Evolutionary conservation across 176 grass and related monocot genomes (phyloP), one percentile per base, ranked within the genome.

Genomic region (Oryza meridionalis): DNA sequence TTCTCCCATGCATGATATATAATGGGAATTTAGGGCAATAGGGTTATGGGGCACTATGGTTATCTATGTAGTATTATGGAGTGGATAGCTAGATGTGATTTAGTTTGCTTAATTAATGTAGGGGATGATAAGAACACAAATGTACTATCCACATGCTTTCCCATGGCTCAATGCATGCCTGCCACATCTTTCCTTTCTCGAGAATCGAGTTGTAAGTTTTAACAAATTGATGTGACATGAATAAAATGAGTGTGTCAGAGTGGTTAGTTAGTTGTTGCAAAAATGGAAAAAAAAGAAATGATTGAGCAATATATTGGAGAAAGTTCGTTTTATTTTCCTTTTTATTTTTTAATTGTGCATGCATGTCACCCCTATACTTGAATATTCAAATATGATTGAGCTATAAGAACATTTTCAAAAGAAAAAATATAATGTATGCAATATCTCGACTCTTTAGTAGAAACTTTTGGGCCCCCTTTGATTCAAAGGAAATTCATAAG

Each of bases 191-290:
- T 45, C 17, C 59, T 64, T 73, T 38, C 0, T 38, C 19, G 9
- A 51, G 11, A 22, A 62, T 62, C 58, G 58, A 62, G 58, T 61
- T n/a, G 55, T 62, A 62, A 62, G 76, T 65, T 73, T 51, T 72
- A 65, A 26, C 13, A 76, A 53, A 26, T 27, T 68, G n/a, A 22
- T 62, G 19, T 35, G 45, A 37, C 19, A 76, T 58, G 11, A 37
- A 76, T 76, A 21, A 17, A 35, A 35, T 76, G 38, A 1, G 17
- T 32, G 6, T 25, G 65, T 47, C 58, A 47, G 5, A 42, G 14
- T 79, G 42, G 25, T 79, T 67, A 67, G 24, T 46, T 21, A 67
- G 64, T 68, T 15, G 63, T 22, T 9, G 26, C 25, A 31, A 65
- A 65, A 21, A 4, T n/a, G 14, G 10, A 0, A 40, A 40, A 37